These are phyloP conservation scores for Chenopodium berlandieri DNA, from an alignment of 148 eudicot genomes.

Conservation along the genomic window DNA sequence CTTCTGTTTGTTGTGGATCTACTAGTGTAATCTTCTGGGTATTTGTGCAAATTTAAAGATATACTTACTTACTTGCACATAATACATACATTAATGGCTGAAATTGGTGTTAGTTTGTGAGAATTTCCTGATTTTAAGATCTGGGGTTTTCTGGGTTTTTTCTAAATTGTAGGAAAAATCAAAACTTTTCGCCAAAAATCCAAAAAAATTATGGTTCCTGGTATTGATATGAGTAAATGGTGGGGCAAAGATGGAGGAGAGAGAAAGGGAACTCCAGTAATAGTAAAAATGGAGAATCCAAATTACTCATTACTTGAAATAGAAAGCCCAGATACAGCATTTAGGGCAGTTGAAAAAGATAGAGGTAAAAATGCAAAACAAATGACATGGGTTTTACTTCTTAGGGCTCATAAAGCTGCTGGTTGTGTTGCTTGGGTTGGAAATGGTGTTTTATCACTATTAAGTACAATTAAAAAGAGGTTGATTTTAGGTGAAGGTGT, in stretches of 20 bases:
- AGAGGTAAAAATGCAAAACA: conserved; percentile 54
- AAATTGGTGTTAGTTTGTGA: conserved; percentile 12
- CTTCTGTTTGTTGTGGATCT: conserved; percentile 17
- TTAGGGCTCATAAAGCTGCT: conserved; percentile 56
- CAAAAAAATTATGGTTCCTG: conserved; percentile 21
- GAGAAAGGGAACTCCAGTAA: conserved; percentile 52
- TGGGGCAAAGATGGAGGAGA: conserved; percentile 37
- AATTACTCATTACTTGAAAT: conserved; percentile 46
- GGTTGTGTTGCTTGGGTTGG: conserved; percentile 60
- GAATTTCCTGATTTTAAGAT: conserved; percentile 17
- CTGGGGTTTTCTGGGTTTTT: conserved; percentile 20
- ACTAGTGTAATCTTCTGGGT: conserved; percentile 17
- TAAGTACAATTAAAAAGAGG: conserved; percentile 44
- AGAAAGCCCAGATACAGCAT: conserved; percentile 44
- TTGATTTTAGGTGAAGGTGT: conserved; percentile 45
- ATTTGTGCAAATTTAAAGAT: conserved; percentile 3
- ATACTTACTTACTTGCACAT: not conserved
- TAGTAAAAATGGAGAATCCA: conserved; percentile 58
- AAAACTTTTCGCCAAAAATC: not conserved
- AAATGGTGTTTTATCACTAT: conserved; percentile 39
- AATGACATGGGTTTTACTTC: conserved; percentile 56
- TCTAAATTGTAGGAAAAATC: not conserved
- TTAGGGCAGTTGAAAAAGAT: conserved; percentile 39
- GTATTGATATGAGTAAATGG: conserved; percentile 38
- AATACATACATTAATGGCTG: not conserved